Evolutionary conservation across 75 land plant species (phyloP).

Genomic region (Gnetum montanum): DNA sequence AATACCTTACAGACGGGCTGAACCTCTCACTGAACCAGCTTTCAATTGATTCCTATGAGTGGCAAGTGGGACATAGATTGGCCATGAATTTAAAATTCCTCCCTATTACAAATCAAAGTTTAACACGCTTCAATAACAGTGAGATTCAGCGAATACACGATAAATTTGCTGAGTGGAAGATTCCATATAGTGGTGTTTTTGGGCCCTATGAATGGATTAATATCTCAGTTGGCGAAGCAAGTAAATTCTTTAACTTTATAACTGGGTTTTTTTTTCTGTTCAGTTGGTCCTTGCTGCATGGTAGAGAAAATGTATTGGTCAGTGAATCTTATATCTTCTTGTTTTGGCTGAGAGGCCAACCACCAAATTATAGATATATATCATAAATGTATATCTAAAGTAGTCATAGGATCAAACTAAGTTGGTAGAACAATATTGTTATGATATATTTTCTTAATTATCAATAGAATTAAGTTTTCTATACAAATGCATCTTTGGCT

Average conservation of each 20-base stretch:
- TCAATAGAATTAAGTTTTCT: no score
- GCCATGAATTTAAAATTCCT: constrained; percentile 58
- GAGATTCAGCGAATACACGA: constrained; percentile 46
- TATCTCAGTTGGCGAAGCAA: constrained; percentile 34
- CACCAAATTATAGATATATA: no score
- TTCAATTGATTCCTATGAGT: constrained; percentile 31
- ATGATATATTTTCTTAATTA: no score
- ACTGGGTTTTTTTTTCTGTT: neutral
- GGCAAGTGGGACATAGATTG: constrained; percentile 79
- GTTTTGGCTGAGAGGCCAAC: no score
- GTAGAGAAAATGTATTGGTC: no score
- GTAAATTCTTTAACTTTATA: no score
- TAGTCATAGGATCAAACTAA: no score
- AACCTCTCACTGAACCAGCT: constrained; percentile 34
- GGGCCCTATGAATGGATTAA: constrained; percentile 86
- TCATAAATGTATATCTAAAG: no score
- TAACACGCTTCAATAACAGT: constrained; percentile 27
- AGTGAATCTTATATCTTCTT: no score
- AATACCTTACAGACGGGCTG: constrained; percentile 31
- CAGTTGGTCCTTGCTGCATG: neutral
- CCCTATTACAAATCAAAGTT: constrained; percentile 17
- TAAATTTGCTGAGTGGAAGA: constrained; percentile 41
- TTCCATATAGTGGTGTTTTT: constrained; percentile 41
- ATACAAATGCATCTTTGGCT: no score
- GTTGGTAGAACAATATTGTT: no score